Base-by-base conservation (phyloP, 345 rosid species). In the Viola odorata region DNA sequence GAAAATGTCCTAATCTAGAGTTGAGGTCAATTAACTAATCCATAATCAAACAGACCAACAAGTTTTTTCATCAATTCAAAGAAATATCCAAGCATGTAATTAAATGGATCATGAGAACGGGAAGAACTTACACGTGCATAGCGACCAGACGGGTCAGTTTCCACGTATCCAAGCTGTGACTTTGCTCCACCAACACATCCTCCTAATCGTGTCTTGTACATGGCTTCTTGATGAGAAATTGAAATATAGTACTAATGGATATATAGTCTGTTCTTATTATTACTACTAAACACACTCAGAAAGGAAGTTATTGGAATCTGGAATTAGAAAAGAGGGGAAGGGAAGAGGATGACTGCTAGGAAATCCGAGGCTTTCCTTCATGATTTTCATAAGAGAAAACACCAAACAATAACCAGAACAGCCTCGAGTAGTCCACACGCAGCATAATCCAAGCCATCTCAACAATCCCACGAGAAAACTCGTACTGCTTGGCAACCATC, bases 381-480 rank as follows among this genome's bases (percentile, higher is more conserved):
- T 87, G 96, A 67, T 89, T 84, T 75, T 92, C 96, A 62, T 87
- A 89, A 53, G 96, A 75, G 75, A 85, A 91, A 48, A 91, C 81
- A 41, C 91, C 82, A 52, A 81, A 89, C 50, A 87, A 69, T 60
- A 87, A 57, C 94, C 96, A 84, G 64, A 84, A 87, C 42, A 87
- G 86, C 73, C 84, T 81, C 0, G 87, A 85, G 72, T 81, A 85
- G 72, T 89, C 94, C 50, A 92, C 74, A 44, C 77, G 59, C 6
- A 92, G 88, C 81, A 91, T 78, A 68, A 91, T 74, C 79, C 78
- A 82, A 40, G 84, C 89, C 95, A 85, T 89, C 54, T 77, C 87
- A 64, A 79, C 79, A 9, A 78, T 71, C 14, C 61, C 76, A 14
- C 71, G 77, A 45, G 62, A 69, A 67, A 62, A 67, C 63, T 76